These are phyloP conservation scores for Zygoascus tannicola DNA, from an alignment of 805 yeast genomes.

Conservation along the genomic window DNA sequence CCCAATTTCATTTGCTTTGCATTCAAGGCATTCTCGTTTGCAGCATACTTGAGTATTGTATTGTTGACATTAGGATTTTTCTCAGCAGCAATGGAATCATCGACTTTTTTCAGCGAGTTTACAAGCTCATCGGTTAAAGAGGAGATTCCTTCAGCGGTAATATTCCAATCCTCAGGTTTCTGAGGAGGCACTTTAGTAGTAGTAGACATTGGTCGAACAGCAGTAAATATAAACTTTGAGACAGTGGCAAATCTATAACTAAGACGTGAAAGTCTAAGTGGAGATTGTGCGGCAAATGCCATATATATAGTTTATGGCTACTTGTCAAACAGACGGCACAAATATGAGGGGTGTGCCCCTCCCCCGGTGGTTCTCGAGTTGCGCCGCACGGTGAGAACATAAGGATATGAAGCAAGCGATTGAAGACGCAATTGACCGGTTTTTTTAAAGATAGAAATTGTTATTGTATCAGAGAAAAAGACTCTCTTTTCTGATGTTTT, in stretches of 20 bases:
- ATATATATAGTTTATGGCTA: no score
- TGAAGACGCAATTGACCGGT: no score
- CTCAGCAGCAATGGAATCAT: slow-evolving; percentile 45
- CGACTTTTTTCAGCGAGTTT: slow-evolving; percentile 34
- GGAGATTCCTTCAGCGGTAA: slow-evolving; percentile 43
- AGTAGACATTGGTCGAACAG: slow-evolving; percentile 5
- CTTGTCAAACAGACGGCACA: no score
- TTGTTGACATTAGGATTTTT: slow-evolving; percentile 46
- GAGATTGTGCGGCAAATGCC: not conserved
- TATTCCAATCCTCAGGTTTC: slow-evolving; percentile 46
- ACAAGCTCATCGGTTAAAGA: slow-evolving; percentile 38
- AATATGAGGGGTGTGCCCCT: no score
- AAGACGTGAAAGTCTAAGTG: not conserved
- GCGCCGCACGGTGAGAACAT: no score
- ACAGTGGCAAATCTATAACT: no score
- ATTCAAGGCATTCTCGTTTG: slow-evolving; percentile 41
- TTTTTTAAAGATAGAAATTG: no score
- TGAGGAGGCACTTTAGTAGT: slow-evolving; percentile 10
- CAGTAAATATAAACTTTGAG: no score
- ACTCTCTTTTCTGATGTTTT: no score
- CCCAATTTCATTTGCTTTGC: slow-evolving; percentile 43
- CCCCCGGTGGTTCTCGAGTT: no score
- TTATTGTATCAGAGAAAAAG: no score
- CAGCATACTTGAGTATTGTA: slow-evolving; percentile 45
- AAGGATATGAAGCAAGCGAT: no score